Conservation (phyloP, 179 eudicot genomes). For the Heliamphora pulchella region DNA sequence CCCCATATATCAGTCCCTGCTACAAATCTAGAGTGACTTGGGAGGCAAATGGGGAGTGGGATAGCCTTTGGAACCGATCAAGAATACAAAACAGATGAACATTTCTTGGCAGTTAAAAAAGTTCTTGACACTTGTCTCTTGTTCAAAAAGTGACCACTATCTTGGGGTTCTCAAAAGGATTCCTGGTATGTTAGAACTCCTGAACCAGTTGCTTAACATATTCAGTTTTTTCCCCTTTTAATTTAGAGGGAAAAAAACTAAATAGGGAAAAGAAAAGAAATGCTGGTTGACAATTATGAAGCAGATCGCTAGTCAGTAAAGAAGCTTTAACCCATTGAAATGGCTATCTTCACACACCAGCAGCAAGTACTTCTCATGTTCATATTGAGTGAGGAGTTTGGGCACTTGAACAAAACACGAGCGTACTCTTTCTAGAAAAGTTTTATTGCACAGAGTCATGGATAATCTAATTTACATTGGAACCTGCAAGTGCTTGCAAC, state of each 20-base stretch:
- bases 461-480: not conserved
- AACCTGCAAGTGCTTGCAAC: not conserved
- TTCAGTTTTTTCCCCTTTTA: not conserved
- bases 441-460: no score
- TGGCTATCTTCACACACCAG: not conserved
- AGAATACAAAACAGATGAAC: not conserved
- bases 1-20: not conserved
- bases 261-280: not conserved
- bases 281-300: not conserved
- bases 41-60: not conserved
- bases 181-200: not conserved
- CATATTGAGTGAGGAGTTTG: not conserved
- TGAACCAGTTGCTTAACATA: not conserved
- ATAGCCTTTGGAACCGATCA: not conserved
- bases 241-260: not conserved
- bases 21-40: not conserved
- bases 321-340: not conserved
- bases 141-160: not conserved
- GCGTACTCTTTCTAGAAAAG: no score
- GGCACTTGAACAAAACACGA: not conserved
- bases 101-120: slow-evolving; percentile 6
- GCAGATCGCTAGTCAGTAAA: not conserved
- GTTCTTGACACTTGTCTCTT: not conserved
- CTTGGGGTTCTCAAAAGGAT: not conserved
- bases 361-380: not conserved